These are phyloP conservation scores for Rhodotorula diobovata DNA, from an alignment of 768 basidiomycete genomes.

Conservation along the genomic window DNA sequence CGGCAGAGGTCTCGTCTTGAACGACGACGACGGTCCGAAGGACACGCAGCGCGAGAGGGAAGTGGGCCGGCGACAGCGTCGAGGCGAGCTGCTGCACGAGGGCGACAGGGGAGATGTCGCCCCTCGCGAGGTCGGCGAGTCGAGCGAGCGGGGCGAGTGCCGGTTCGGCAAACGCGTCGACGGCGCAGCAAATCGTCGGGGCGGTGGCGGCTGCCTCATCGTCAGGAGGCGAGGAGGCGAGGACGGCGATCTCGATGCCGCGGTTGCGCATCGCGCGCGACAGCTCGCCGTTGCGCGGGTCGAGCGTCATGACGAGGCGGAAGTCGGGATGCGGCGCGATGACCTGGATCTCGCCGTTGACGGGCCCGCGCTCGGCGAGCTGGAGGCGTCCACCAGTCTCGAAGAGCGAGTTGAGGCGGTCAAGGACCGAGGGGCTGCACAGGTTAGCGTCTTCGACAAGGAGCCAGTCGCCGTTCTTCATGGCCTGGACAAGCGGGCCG, in stretches of 20 bases:
- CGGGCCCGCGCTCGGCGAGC: conserved; percentile 83
- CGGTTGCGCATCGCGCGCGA: conserved; percentile 98
- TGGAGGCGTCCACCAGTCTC: conserved; percentile 74
- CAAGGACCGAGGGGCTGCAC: conserved; percentile 90
- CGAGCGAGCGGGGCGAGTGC: conserved; percentile 2
- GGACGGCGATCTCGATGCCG: conserved; percentile 74
- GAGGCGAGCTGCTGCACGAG: conserved; percentile 19
- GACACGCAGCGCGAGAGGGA: conserved; percentile 23
- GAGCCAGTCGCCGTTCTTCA: conserved; percentile 83
- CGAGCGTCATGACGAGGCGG: conserved; percentile 87
- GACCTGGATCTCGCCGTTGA: conserved; percentile 67
- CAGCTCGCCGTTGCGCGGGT: conserved; percentile 84
- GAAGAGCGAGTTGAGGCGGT: conserved; percentile 92
- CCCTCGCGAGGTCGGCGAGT: background rate
- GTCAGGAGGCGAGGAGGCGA: background rate
- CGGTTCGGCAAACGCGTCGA: conserved; percentile 28
- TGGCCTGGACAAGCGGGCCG: conserved; percentile 78
- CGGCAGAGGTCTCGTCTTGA: background rate
- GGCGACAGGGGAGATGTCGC: background rate
- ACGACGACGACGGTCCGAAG: conserved; percentile 12
- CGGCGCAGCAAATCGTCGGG: background rate
- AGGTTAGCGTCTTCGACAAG: conserved; percentile 88
- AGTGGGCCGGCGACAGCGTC: conserved; percentile 10
- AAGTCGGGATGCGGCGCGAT: conserved; percentile 81
- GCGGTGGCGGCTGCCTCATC: too few relatives aligned